Evolutionary conservation across 2,329 filamentous ascomycete genomes (phyloP).

Genomic region (Fusarium pseudoanthophilum): DNA sequence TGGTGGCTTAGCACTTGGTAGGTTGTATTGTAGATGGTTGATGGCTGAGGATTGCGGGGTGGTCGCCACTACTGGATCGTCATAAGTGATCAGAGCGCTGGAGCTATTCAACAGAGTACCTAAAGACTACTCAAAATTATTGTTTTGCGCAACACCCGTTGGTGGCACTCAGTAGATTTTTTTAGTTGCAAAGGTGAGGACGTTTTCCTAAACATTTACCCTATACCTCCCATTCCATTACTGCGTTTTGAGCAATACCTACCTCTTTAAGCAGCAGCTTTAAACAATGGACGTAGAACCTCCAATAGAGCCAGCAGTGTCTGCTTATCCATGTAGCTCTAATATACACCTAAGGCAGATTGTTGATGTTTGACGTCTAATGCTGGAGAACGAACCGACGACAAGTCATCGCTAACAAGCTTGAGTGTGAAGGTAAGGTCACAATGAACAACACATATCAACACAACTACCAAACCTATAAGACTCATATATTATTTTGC

Average conservation of each 20-base stretch:
- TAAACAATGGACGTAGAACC: not conserved
- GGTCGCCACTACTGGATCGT: not conserved
- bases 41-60: not conserved
- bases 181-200: not conserved
- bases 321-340: fast-evolving
- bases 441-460: not conserved
- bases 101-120: not conserved
- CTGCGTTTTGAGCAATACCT: not conserved
- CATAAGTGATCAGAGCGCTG: not conserved
- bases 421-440: not conserved
- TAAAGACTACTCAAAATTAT: not conserved
- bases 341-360: no score
- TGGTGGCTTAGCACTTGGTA: conserved; percentile 13
- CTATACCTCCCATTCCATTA: not conserved
- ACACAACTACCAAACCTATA: not conserved
- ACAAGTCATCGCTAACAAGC: not conserved
- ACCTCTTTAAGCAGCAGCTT: no score
- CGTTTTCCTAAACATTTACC: not conserved
- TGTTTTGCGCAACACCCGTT: not conserved
- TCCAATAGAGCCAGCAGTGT: fast-evolving
- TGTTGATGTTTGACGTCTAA: not conserved
- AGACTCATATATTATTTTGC: no score
- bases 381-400: no score
- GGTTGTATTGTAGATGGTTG: not conserved
- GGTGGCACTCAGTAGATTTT: not conserved